phyloP scores from a whole-genome alignment of 2,329 filamentous ascomycete species.

The Aspergillus tubingensis region DNA sequence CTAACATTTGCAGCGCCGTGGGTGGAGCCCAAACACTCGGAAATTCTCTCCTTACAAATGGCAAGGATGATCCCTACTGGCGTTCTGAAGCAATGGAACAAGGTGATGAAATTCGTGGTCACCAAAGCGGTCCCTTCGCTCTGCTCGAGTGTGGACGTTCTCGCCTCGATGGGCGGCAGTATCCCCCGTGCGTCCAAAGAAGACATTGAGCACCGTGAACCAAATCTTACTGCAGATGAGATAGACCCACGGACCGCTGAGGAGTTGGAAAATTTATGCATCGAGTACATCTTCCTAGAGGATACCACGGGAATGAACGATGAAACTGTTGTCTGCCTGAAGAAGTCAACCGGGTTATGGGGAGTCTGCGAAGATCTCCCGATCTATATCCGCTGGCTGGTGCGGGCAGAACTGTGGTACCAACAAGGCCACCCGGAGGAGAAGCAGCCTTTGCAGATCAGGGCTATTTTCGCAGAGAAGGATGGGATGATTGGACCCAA shows the following conservation, averaged over 20 bases:
- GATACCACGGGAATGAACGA: constrained; percentile 2
- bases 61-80: neutral
- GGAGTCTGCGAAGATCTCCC: constrained; percentile 1
- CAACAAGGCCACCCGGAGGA: neutral
- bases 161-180: neutral
- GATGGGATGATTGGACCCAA: constrained; percentile 2
- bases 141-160: neutral
- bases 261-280: neutral
- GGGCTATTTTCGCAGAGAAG: neutral
- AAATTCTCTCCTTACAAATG: constrained; percentile 2
- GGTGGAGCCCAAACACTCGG: constrained; percentile 6
- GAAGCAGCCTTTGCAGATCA: neutral
- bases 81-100: neutral
- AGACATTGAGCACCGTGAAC: neutral
- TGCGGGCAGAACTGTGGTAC: neutral
- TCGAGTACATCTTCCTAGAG: neutral
- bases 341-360: neutral
- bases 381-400: neutral
- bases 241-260: neutral
- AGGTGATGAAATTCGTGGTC: neutral
- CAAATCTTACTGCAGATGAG: neutral
- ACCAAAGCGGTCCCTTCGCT: neutral
- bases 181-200: neutral
- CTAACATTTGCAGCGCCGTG: neutral
- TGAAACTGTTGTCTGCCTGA: constrained; percentile 1